phyloP scores from a whole-genome alignment of 208 protist genomes.

The Giardia muris region DNA sequence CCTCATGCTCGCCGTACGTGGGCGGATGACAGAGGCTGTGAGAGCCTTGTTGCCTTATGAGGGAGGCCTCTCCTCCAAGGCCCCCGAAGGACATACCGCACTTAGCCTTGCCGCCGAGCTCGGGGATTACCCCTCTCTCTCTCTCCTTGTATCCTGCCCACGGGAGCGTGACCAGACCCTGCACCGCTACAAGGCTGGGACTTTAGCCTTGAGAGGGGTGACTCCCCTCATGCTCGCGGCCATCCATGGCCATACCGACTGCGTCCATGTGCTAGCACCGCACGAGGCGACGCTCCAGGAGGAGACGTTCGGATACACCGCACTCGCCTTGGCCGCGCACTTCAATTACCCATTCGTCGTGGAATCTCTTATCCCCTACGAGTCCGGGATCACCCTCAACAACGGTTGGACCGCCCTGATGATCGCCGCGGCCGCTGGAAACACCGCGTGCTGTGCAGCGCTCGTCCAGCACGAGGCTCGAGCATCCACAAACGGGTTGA shows the following conservation, averaged over 20 bases:
- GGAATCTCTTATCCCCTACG: neutral
- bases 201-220: neutral
- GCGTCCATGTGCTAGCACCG: neutral
- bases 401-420: neutral
- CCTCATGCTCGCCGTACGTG: neutral
- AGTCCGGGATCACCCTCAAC: neutral
- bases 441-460: neutral
- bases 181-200: too few relatives aligned
- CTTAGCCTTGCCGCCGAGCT: neutral
- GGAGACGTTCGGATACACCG: neutral
- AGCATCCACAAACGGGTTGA: neutral
- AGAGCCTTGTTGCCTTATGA: neutral
- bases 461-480: neutral
- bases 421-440: neutral
- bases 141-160: too few relatives aligned
- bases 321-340: neutral
- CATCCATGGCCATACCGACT: neutral
- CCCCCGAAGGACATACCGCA: neutral
- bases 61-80: neutral
- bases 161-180: too few relatives aligned
- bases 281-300: neutral
- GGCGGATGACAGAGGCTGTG: neutral
- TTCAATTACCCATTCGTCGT: neutral
- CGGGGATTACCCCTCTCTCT: too few relatives aligned
- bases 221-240: neutral